Evolutionary conservation across 805 yeast species (phyloP), one percentile per base, ranked within the genome.

Genomic region (Zygosaccharomyces lentus): DNA sequence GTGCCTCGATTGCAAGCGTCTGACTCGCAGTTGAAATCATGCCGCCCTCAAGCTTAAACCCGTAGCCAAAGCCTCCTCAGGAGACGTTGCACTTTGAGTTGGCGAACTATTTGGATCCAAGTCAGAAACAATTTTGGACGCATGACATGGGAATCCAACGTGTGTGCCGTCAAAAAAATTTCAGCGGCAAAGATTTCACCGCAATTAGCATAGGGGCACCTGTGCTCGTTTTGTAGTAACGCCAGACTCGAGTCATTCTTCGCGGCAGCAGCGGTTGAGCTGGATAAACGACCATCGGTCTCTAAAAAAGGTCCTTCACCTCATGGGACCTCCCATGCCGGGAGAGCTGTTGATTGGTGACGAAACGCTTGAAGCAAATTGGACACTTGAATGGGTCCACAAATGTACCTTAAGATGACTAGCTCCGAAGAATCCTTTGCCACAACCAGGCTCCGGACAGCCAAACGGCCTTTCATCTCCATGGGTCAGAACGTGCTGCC

Each of bases 341-440:
- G 13, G 43, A 15, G 9, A 47, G 30, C 25, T 47, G 50, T 34
- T 46, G 49, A 12, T 46, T 47, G 3, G 50, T 47, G 7, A 42
- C 47, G 38, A 47, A 47, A 2, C 50, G 45, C 26, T 43, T 47
- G 25, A 24, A 29, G 19, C 50, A 47, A 23, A 38, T 36, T 4
- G 43, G 36, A 21, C 40, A 9, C 0, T 36, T 5, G 50, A 43
- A 34, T 43, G 50, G 12, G 47, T 47, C 47, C 43, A 34, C 24
- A 23, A 13, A 25, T 43, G 50, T 10, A 25, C 44, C 21, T 34
- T 43, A 9, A 47, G 45, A 47, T 47, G 50, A 13, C 45, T 38
- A 21, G 27, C 15, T 7, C 50, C 31, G 15, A 47, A 44, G 21
- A 43, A 43, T 9, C 41, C 40, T 19, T 43, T 43, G 9, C 40